Evolutionary conservation across 2,329 filamentous ascomycete species (phyloP), one percentile per base, ranked within the genome.

Genomic region (Trichoderma simmonsii): DNA sequence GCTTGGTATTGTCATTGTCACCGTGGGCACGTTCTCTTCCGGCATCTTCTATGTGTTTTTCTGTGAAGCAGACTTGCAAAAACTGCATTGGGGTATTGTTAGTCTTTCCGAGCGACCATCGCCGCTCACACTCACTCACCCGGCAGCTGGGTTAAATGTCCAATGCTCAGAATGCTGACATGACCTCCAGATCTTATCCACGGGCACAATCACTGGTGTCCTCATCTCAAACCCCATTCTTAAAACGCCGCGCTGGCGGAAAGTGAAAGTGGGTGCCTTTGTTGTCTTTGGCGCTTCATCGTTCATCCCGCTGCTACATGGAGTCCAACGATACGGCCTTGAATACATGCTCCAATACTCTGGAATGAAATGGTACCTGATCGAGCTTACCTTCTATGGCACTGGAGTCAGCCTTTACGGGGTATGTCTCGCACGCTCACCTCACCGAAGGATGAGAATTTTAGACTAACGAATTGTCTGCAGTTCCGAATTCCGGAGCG

Each of bases 11-110:
- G 63, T 66, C 15, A 36, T 66, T n/a, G 63, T 66, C 4, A 66
- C 63, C 12, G 48, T 66, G 48, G 63, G 63, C 4, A 66, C 63
- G 54, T 66, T 66, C 30, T 66, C 63, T 28, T 66, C 63, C 14
- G 63, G 63, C 14, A 66, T 66, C 30, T 66, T 56, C 30, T 66
- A 66, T 56, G 63, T 66, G 43, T 66, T 66, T 48, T 66, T 66
- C 30, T 66, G 63, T 8, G 63, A 66, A 28, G 63, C 48, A 21
- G 26, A 32, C 48, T 34, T 66, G 63, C 63, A 66, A 56, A 66
- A 66, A 18, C 48, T 66, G n/a, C 63, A 66, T 14, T 66, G 63
- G 63, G 28, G 28, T 36, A 66, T 66, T 56, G 63, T 66, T 3
- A 66, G 63, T 66, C 48, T 36, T 43, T 54, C 63, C 43, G 30